phyloP scores from a whole-genome alignment of 257 asterid species.

The Solanum peruvianum region DNA sequence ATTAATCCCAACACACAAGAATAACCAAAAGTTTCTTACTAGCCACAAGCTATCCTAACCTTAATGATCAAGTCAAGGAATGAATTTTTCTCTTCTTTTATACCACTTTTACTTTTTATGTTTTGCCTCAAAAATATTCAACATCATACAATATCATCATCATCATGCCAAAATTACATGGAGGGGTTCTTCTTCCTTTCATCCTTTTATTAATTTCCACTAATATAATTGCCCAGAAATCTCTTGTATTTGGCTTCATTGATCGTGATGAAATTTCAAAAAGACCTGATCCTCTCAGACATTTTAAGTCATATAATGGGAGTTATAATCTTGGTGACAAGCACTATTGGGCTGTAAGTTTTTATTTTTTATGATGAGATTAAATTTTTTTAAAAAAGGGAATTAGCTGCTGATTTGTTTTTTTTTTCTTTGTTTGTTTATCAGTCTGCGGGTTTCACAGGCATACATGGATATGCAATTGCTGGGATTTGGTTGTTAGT shows the following conservation, averaged over 20 bases:
- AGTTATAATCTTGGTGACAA: constrained; percentile 32
- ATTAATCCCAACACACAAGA: background rate
- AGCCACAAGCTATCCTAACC: constrained; percentile 53
- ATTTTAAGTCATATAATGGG: constrained; percentile 24
- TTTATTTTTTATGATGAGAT: background rate
- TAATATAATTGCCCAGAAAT: constrained; percentile 9
- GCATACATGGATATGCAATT: constrained; percentile 41
- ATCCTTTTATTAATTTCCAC: constrained; percentile 17
- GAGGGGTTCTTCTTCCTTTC: constrained; percentile 3
- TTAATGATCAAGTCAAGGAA: constrained; percentile 35
- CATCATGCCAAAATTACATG: constrained; percentile 24
- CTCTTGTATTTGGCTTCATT: constrained; percentile 19
- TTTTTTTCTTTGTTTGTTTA: background rate
- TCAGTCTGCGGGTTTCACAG: constrained; percentile 49
- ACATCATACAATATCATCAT: background rate
- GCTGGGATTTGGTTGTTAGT: constrained; percentile 40
- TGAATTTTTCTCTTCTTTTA: constrained; percentile 5
- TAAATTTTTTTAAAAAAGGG: too few relatives aligned
- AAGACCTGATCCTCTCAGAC: constrained; percentile 33
- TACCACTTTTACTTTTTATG: background rate
- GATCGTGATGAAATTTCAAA: constrained; percentile 3
- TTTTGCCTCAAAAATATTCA: background rate
- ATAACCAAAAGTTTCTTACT: constrained; percentile 17
- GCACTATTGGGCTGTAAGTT: constrained; percentile 61
- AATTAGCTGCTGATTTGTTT: background rate